Evolutionary conservation across 257 asterid species (phyloP), one percentile per base, ranked within the genome.

Genomic region (Vinca minor): DNA sequence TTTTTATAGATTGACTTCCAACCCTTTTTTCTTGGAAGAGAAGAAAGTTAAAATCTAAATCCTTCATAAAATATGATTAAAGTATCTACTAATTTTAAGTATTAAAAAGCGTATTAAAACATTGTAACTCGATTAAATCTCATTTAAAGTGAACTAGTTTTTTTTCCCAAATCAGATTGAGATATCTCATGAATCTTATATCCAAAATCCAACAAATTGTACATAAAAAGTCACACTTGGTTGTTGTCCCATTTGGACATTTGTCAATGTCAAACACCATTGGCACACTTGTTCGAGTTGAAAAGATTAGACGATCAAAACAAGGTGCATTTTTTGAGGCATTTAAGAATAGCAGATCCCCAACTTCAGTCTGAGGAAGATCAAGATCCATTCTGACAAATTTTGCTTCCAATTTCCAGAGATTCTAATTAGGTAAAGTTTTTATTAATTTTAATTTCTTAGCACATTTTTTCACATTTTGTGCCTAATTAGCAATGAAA

Each of bases 251-350:
- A 45, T 55, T 71, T 28, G 68, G 67, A 71, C 67, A 65, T 35
- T 57, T 71, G 59, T 57, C 23, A 45, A 31, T n/a, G n/a, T n/a
- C n/a, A 50, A 28, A 12, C 1, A 12, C 5, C 10, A 26, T 13
- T n/a, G n/a, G 15, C 26, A 5, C 65, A 64, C 52, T 46, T 62
- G 56, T 55, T 68, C 29, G 47, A 21, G 53, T 53, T 41, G 49
- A 26, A 20, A 56, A 42, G 42, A 21, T 42, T 5, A 34, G 71
- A 41, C 72, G 69, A 69, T 47, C 35, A 76, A 68, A 76, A 69
- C 80, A 57, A 73, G 34, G 76, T 62, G 60, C 59, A n/a, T n/a
- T 41, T 38, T 48, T 47, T 9, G 17, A 64, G 59, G 55, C 28
- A 11, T 57, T n/a, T 59, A 42, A 42, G 18, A 42, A 42, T 18